phyloP scores from a whole-genome alignment of 352 stramenopile species.

The Phytophthora cactorum region DNA sequence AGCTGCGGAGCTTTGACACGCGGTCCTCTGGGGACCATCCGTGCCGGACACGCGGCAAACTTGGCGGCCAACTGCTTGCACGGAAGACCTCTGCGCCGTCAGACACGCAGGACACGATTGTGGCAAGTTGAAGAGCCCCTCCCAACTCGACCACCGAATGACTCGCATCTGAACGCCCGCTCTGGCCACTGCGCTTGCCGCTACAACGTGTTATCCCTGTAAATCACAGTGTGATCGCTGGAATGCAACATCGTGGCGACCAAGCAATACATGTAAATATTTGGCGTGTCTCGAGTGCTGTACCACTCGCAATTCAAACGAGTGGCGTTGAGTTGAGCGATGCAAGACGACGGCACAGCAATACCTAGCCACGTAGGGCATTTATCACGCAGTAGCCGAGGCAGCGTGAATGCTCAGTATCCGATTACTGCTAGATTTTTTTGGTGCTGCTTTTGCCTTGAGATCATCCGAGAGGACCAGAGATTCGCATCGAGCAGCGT shows the following conservation, averaged over 20 bases:
- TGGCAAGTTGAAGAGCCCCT: neutral
- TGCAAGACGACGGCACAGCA: neutral
- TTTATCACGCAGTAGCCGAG: too few relatives aligned
- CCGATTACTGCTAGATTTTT: too few relatives aligned
- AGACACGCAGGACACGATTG: slow-evolving; percentile 1
- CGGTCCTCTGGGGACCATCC: neutral
- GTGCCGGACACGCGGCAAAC: neutral
- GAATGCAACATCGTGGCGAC: neutral
- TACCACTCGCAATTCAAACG: neutral
- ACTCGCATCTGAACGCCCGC: neutral
- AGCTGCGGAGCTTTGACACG: neutral
- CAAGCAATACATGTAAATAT: neutral
- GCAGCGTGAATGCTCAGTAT: too few relatives aligned
- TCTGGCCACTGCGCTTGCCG: neutral
- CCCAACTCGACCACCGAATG: slow-evolving; percentile 2
- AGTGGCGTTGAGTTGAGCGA: neutral
- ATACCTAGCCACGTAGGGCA: neutral
- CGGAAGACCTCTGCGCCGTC: neutral
- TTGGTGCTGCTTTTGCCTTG: too few relatives aligned
- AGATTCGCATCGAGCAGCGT: too few relatives aligned
- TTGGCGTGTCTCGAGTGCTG: slow-evolving; percentile 1
- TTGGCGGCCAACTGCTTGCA: neutral
- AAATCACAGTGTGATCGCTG: neutral
- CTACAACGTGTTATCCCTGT: neutral
- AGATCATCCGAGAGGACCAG: too few relatives aligned